Evolutionary conservation across 1,139 yeast species (phyloP).

Genomic region (Taphrina confusa): DNA sequence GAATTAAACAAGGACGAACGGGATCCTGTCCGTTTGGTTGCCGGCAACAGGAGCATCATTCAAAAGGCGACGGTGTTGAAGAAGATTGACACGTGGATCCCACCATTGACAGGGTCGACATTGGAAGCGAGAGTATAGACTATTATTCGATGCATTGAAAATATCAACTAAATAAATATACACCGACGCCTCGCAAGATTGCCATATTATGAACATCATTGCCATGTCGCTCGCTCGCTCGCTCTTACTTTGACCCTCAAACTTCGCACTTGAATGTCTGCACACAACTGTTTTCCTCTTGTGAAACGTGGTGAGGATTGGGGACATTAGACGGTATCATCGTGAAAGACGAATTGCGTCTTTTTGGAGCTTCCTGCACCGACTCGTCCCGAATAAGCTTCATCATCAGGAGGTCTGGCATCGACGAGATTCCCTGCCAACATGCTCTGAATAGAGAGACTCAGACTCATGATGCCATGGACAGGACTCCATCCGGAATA

Average conservation of each 20-base stretch:
- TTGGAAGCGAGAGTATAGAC: not conserved
- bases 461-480: constrained; percentile 19
- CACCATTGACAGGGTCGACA: constrained; percentile 1
- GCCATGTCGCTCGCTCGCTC: too few species aligned
- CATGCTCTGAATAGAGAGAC: constrained; percentile 19
- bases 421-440: constrained; percentile 24
- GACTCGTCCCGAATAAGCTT: constrained; percentile 6
- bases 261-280: too few species aligned
- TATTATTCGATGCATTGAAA: too few species aligned
- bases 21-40: constrained; percentile 23
- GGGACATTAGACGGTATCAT: constrained; percentile 27
- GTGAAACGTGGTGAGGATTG: too few species aligned
- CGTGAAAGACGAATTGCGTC: constrained; percentile 29
- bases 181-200: too few species aligned
- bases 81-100: constrained; percentile 25
- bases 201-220: too few species aligned
- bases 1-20: not conserved
- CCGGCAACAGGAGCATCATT: constrained; percentile 12
- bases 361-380: constrained; percentile 19
- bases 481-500: constrained; percentile 30
- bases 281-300: too few species aligned
- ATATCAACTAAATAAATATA: too few species aligned
- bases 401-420: constrained; percentile 29
- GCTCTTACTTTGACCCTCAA: too few species aligned
- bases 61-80: constrained; percentile 17